Evolutionary conservation across 1,284 basidiomycete species (phyloP).

Genomic region (Leccinum griseonigrum): DNA sequence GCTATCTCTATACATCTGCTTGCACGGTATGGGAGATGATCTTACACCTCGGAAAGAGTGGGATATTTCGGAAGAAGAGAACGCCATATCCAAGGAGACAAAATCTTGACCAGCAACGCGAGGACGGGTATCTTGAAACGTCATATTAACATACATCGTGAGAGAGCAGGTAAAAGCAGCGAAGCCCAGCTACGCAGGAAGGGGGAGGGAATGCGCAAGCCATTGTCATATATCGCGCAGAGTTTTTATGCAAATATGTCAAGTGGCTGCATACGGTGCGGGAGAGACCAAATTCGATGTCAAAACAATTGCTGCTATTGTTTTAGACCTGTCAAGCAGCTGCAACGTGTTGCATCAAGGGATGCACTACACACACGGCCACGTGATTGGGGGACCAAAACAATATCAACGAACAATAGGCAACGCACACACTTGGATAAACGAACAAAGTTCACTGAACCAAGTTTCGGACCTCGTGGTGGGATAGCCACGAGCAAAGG

Average conservation of each 20-base stretch:
- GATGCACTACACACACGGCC: conserved; percentile 1
- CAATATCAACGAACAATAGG: conserved; percentile 23
- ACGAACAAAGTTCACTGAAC: conserved; percentile 14
- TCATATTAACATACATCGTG: conserved; percentile 19
- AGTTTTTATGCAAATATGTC: conserved; percentile 19
- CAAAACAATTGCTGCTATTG: conserved; percentile 27
- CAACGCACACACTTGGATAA: background rate
- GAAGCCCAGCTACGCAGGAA: conserved; percentile 30
- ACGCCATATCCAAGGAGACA: conserved; percentile 11
- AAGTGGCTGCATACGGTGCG: background rate
- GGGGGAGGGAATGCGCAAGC: background rate
- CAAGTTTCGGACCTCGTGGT: background rate
- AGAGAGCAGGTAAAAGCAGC: conserved; percentile 14
- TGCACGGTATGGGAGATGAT: conserved; percentile 9
- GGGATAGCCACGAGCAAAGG: conserved; percentile 9
- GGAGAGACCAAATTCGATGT: conserved; percentile 9
- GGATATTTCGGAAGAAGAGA: conserved; percentile 11
- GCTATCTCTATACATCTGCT: conserved; percentile 24
- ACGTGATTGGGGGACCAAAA: conserved; percentile 19
- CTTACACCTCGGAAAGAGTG: background rate
- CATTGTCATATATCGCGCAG: background rate
- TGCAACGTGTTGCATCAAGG: background rate
- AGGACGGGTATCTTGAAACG: conserved; percentile 15
- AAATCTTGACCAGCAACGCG: conserved; percentile 31
- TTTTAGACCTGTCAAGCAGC: background rate